Conservation (phyloP, 2,329 filamentous ascomycete species). For the Cladophialophora yegresii region DNA sequence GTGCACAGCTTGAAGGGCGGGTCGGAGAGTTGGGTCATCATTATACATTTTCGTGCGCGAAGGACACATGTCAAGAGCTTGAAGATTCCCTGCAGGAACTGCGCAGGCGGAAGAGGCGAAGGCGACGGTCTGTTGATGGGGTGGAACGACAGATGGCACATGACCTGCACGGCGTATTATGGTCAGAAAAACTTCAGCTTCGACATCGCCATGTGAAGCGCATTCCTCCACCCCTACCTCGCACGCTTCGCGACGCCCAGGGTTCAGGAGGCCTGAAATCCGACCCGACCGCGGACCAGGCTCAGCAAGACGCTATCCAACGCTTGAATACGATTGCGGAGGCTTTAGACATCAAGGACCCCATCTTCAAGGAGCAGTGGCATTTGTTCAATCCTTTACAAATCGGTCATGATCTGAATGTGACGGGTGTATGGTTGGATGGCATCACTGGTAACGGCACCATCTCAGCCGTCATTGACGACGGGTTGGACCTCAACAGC, state of each 20-base stretch:
- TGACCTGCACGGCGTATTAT: constrained; percentile 71
- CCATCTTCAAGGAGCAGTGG: constrained; percentile 94
- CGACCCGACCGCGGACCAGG: constrained; percentile 32
- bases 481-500: constrained; percentile 95
- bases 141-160: constrained; percentile 43
- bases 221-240: constrained; percentile 43
- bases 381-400: constrained; percentile 84
- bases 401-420: constrained; percentile 87
- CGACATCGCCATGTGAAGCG: constrained; percentile 65
- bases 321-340: constrained; percentile 63
- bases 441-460: constrained; percentile 87
- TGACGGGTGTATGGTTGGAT: constrained; percentile 88
- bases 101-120: constrained; percentile 49
- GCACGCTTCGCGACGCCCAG: constrained; percentile 30
- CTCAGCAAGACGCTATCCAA: constrained; percentile 53
- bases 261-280: constrained; percentile 8
- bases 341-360: constrained; percentile 75
- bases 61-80: constrained; percentile 58
- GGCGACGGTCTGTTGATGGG: constrained; percentile 12
- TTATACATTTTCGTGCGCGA: constrained; percentile 77
- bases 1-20: constrained; percentile 76
- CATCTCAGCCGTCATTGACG: constrained; percentile 92
- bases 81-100: constrained; percentile 55
- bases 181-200: constrained; percentile 75
- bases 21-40: constrained; percentile 77